Conservation (phyloP, 495 filamentous ascomycete genomes). For the Penicillium lividum region DNA sequence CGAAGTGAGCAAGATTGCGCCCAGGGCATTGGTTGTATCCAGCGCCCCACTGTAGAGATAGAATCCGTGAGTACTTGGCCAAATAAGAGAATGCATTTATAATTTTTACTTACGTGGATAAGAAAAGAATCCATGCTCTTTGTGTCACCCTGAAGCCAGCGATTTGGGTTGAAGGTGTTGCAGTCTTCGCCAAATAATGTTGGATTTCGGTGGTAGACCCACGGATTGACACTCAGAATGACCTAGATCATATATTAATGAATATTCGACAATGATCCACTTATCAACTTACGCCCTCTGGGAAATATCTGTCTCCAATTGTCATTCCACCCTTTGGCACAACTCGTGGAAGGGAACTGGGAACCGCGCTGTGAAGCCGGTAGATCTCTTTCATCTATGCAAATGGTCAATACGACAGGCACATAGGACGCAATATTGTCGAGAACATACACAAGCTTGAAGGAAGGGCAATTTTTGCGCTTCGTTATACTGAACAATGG, state of each 20-base stretch:
- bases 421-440: no score
- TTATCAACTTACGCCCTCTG: slow-evolving; percentile 32
- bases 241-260: slow-evolving; percentile 20
- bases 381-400: slow-evolving; percentile 54
- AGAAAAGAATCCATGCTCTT: slow-evolving; percentile 37
- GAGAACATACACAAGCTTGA: slow-evolving; percentile 36
- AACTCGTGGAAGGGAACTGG: slow-evolving; percentile 29
- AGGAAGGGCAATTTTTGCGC: slow-evolving; percentile 36
- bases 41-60: slow-evolving; percentile 34
- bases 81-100: neutral
- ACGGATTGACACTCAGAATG: slow-evolving; percentile 46
- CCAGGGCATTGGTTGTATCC: slow-evolving; percentile 49
- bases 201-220: slow-evolving; percentile 44
- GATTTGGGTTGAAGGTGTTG: slow-evolving; percentile 45
- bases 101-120: slow-evolving; percentile 25
- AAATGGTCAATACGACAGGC: neutral
- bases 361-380: slow-evolving; percentile 40
- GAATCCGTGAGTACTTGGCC: neutral
- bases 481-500: slow-evolving; percentile 27
- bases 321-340: slow-evolving; percentile 32
- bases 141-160: slow-evolving; percentile 41
- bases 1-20: slow-evolving; percentile 46
- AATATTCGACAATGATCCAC: neutral
- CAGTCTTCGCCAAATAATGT: slow-evolving; percentile 47
- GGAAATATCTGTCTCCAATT: slow-evolving; percentile 34